Percentiles rank a stretch among this genome's conserved stretches.
phyloP scores from a whole-genome alignment of 805 yeast genomes.

The Saccharomycopsis capsularis region DNA sequence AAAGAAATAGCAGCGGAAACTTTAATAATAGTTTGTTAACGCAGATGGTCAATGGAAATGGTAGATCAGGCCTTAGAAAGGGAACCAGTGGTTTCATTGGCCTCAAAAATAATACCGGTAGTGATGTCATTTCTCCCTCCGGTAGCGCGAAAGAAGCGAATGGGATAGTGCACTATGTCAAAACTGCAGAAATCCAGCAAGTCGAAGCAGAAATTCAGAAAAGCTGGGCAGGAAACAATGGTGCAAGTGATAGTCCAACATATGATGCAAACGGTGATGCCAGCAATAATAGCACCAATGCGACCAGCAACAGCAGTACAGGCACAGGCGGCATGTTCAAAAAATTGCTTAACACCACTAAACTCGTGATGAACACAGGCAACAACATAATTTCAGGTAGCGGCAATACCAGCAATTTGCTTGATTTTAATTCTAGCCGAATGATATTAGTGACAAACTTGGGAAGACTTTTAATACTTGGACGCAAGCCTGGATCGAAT shows the following conservation, averaged over 20 bases:
- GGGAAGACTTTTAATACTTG: constrained; percentile 45
- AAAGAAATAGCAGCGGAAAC: constrained; percentile 22
- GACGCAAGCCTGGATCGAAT: constrained; percentile 22
- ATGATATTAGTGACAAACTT: constrained; percentile 45
- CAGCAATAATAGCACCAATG: constrained; percentile 19
- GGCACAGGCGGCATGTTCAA: constrained; percentile 23
- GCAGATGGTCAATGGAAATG: constrained; percentile 25
- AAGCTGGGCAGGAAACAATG: no score
- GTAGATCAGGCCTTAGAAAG: constrained; percentile 23
- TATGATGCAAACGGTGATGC: background rate
- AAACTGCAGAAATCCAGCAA: constrained; percentile 24
- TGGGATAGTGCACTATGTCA: constrained; percentile 14
- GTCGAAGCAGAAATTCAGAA: constrained; percentile 21
- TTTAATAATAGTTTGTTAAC: constrained; percentile 20
- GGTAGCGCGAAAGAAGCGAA: background rate
- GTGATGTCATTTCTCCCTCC: constrained; percentile 13
- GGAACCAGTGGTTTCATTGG: background rate
- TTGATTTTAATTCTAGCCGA: constrained; percentile 30
- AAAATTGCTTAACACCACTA: constrained; percentile 26
- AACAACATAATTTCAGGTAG: no score
- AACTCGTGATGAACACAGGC: background rate
- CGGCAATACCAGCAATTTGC: background rate
- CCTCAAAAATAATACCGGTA: background rate
- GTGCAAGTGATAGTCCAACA: background rate
- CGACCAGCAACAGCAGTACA: constrained; percentile 21